Evolutionary conservation across 768 basidiomycete species (phyloP).

Genomic region (Infundibulicybe gibba): DNA sequence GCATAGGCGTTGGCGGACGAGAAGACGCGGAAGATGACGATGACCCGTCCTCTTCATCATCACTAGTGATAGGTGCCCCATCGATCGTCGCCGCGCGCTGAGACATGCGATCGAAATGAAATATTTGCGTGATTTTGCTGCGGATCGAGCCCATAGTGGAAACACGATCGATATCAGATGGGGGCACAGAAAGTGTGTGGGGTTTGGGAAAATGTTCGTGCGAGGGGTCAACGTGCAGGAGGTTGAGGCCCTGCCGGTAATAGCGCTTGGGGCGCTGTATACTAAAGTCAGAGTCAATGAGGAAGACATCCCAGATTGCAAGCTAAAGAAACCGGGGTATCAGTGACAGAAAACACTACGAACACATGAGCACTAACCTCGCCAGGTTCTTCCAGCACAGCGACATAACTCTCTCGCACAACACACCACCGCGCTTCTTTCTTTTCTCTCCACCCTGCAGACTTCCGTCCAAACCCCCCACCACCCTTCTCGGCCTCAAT

Average conservation of each 20-base stretch:
- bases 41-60: slow-evolving; percentile 22
- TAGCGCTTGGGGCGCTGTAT: slow-evolving; percentile 90
- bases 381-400: slow-evolving; percentile 82
- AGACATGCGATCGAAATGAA: slow-evolving; percentile 28
- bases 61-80: slow-evolving; percentile 10
- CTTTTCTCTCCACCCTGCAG: slow-evolving; percentile 52
- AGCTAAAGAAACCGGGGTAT: slow-evolving; percentile 37
- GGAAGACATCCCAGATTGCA: slow-evolving; percentile 91
- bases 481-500: slow-evolving; percentile 52
- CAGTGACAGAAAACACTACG: neutral
- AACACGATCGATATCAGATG: slow-evolving; percentile 22
- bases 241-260: slow-evolving; percentile 79
- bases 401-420: slow-evolving; percentile 88
- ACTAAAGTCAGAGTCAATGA: slow-evolving; percentile 83
- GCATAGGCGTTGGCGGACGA: slow-evolving; percentile 50
- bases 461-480: slow-evolving; percentile 62
- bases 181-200: neutral
- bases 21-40: slow-evolving; percentile 34
- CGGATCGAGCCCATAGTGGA: slow-evolving; percentile 49
- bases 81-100: slow-evolving; percentile 12
- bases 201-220: slow-evolving; percentile 4
- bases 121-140: slow-evolving; percentile 38
- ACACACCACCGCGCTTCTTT: slow-evolving; percentile 85
- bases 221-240: slow-evolving; percentile 39
- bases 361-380: slow-evolving; percentile 47